phyloP scores from a whole-genome alignment of 345 rosid genomes.

The Mercurialis annua region DNA sequence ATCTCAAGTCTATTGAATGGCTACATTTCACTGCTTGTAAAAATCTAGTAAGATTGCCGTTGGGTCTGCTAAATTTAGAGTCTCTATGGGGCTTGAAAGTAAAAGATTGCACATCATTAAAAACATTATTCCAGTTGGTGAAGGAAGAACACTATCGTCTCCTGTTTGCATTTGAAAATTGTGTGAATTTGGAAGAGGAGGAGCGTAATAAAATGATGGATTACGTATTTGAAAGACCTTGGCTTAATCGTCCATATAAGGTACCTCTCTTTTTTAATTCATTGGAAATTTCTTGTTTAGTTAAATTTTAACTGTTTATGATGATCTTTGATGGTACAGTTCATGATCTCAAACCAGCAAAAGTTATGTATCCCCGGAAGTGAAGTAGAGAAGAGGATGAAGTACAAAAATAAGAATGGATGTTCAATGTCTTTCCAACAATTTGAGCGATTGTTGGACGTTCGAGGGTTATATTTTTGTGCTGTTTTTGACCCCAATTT shows the following conservation, averaged over 20 bases:
- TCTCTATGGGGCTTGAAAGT: neutral
- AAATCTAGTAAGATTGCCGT: neutral
- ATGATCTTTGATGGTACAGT: neutral
- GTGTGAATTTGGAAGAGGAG: neutral
- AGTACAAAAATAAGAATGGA: neutral
- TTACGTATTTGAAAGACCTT: neutral
- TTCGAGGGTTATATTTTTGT: neutral
- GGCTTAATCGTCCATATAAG: neutral
- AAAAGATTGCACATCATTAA: constrained; percentile 3
- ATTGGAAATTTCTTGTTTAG: neutral
- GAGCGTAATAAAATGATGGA: neutral
- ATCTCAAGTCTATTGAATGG: neutral
- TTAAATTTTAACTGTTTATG: neutral
- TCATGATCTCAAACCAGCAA: no score
- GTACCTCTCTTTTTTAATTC: neutral
- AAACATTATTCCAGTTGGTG: neutral
- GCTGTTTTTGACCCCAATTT: neutral
- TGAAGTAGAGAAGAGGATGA: neutral
- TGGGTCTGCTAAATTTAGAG: neutral
- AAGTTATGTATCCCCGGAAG: neutral
- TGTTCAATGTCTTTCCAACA: neutral
- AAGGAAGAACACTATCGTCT: neutral
- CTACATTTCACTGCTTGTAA: neutral
- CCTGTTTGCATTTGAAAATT: neutral
- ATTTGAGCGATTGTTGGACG: no score